Evolutionary conservation across 306 rosid species (phyloP).

Genomic region (Carpinus viminea): DNA sequence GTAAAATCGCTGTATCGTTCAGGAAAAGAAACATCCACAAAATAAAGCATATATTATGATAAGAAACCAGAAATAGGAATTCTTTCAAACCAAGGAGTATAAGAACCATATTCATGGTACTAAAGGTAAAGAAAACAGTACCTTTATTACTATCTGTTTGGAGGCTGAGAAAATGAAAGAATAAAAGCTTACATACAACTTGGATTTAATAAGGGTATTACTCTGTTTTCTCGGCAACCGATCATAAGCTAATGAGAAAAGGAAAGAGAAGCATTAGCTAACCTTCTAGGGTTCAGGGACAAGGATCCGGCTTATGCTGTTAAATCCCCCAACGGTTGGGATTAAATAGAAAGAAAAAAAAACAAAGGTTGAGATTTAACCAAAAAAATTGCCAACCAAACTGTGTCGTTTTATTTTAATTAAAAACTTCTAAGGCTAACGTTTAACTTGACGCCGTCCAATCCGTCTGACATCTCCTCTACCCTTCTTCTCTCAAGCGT

Average conservation of each 20-base stretch:
- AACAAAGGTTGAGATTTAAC: too few relatives aligned
- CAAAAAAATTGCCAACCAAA: too few relatives aligned
- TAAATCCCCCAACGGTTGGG: too few relatives aligned
- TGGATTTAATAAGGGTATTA: background rate
- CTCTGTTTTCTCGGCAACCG: background rate
- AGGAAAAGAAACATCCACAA: background rate
- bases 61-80: background rate
- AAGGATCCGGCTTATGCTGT: too few relatives aligned
- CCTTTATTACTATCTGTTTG: background rate
- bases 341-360: too few relatives aligned
- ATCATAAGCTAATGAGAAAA: background rate
- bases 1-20: background rate
- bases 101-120: background rate
- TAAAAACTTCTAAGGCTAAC: too few relatives aligned
- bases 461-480: too few relatives aligned
- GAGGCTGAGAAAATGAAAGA: background rate
- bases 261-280: background rate
- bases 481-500: too few relatives aligned
- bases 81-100: background rate
- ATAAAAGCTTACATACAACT: background rate
- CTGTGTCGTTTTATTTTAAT: too few relatives aligned
- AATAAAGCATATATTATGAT: background rate
- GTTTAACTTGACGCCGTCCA: too few relatives aligned
- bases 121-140: background rate
- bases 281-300: background rate